Conservation (phyloP, 441 rosid species). For the Omphalea diandra region DNA sequence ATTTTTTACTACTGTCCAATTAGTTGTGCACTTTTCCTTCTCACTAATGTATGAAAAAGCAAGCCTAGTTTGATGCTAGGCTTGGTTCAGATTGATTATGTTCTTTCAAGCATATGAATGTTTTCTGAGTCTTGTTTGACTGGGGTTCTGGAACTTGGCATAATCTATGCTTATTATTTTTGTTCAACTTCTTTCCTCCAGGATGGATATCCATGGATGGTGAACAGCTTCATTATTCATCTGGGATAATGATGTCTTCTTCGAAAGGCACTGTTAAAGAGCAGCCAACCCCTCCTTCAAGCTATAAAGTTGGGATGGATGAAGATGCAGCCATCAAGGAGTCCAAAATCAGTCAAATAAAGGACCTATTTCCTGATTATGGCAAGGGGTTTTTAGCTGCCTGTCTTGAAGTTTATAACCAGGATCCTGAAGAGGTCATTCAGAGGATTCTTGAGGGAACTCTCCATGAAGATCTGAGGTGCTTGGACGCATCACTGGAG, state of each 20-base stretch:
- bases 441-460: constrained; percentile 94
- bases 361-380: constrained; percentile 88
- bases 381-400: constrained; percentile 80
- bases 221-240: constrained; percentile 78
- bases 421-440: constrained; percentile 90
- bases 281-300: constrained; percentile 33
- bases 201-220: constrained; percentile 87
- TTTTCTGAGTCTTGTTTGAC: background rate
- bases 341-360: constrained; percentile 88
- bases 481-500: constrained; percentile 67
- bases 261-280: constrained; percentile 32
- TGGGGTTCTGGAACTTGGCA: background rate
- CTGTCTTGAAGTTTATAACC: constrained; percentile 91
- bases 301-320: constrained; percentile 45
- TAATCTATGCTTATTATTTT: constrained; percentile 3
- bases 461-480: constrained; percentile 74
- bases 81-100: background rate
- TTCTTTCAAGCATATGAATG: background rate
- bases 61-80: background rate
- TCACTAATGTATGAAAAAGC: background rate
- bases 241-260: constrained; percentile 53
- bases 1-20: background rate
- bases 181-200: constrained; percentile 30
- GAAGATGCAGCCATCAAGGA: constrained; percentile 73
- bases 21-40: background rate